phyloP scores from a whole-genome alignment of 371 early-diverging fungal genomes.

The Mitosporidium daphniae region DNA sequence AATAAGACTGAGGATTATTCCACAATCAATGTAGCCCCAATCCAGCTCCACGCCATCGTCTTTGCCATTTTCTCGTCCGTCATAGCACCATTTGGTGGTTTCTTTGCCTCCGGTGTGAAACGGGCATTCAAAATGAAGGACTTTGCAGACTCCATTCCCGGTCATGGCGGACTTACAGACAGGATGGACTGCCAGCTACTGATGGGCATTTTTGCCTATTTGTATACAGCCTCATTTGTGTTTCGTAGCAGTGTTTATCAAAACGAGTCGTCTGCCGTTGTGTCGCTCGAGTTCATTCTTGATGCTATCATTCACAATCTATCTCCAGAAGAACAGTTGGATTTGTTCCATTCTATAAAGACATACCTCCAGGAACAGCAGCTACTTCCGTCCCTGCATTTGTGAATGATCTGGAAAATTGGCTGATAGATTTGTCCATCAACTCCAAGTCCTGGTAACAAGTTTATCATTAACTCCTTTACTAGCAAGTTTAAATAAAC shows the following conservation, averaged over 20 bases:
- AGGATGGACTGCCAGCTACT: conserved; percentile 87
- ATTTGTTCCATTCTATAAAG: conserved; percentile 14
- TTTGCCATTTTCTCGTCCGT: conserved; percentile 72
- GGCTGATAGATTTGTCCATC: too few relatives aligned
- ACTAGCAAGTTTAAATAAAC: too few relatives aligned
- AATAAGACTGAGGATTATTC: too few relatives aligned
- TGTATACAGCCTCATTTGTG: conserved; percentile 20
- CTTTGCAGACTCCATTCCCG: conserved; percentile 75
- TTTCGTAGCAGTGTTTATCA: too few relatives aligned
- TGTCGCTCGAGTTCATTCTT: conserved; percentile 17
- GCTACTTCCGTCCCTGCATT: too few relatives aligned
- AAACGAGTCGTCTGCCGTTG: conserved; percentile 8
- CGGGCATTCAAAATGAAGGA: conserved; percentile 92
- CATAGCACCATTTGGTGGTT: conserved; percentile 94
- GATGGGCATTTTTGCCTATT: conserved; percentile 68
- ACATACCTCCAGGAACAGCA: conserved; percentile 19
- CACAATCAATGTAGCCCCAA: conserved; percentile 22
- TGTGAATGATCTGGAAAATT: too few relatives aligned
- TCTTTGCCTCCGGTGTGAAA: conserved; percentile 91
- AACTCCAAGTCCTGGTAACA: too few relatives aligned
- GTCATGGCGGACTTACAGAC: conserved; percentile 74
- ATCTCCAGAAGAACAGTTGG: conserved; percentile 13
- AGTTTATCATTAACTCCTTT: too few relatives aligned
- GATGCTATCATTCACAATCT: conserved; percentile 13
- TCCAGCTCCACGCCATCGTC: conserved; percentile 49